A percentile compares a stretch with the other conserved stretches of the same genome.
Conservation (phyloP, 352 stramenopile species). For the Phytophthora hibernalis region DNA sequence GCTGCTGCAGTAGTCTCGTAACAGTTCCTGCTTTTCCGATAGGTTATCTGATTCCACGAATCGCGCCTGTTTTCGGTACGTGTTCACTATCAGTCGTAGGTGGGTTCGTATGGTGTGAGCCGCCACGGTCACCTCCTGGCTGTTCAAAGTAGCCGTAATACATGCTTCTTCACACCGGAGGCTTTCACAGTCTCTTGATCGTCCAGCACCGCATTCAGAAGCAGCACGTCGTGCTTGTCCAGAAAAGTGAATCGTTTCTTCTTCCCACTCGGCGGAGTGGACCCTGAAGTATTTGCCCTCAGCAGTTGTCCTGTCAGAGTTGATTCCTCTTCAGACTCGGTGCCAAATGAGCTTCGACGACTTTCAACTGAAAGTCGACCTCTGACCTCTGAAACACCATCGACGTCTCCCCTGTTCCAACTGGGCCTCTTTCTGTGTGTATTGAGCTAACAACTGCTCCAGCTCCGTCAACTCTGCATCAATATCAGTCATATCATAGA, state of each 20-base stretch:
- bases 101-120: conserved; percentile 25
- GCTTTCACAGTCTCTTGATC: conserved; percentile 1
- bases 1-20: conserved; percentile 24
- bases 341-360: conserved; percentile 4
- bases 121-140: conserved; percentile 21
- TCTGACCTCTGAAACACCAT: not conserved
- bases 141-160: conserved; percentile 23
- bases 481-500: conserved; percentile 3
- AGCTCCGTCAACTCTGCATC: conserved; percentile 20
- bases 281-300: not conserved
- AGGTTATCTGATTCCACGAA: not conserved
- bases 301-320: not conserved
- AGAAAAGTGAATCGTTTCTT: conserved; percentile 26
- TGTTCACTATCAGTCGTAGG: conserved; percentile 20
- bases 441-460: conserved; percentile 23
- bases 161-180: conserved; percentile 7
- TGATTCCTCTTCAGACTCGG: conserved; percentile 1
- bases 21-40: conserved; percentile 24
- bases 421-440: conserved; percentile 11
- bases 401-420: not conserved
- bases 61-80: conserved; percentile 10
- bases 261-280: conserved; percentile 1
- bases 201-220: conserved; percentile 24
- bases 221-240: conserved; percentile 25
- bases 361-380: conserved; percentile 1